These are phyloP conservation scores for Pholiota adiposa DNA, from an alignment of 1,284 basidiomycete genomes.

Conservation along the genomic window DNA sequence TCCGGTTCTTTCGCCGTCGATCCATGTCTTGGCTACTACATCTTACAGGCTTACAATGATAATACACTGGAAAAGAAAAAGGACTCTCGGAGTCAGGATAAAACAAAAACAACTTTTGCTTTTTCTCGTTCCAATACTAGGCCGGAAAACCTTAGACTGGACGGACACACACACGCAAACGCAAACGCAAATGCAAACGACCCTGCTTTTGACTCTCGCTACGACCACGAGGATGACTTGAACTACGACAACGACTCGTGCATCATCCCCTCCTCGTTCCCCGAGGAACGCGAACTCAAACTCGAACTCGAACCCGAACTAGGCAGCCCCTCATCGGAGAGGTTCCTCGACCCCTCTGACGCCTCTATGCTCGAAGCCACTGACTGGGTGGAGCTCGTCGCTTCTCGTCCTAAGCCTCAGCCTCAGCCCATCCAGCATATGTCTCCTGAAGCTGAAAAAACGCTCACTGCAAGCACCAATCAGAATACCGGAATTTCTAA, in stretches of 20 bases:
- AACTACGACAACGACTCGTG: neutral
- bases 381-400: constrained; percentile 5
- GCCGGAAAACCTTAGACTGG: too few relatives aligned
- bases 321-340: neutral
- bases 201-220: too few relatives aligned
- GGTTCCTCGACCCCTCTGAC: neutral
- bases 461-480: constrained; percentile 6
- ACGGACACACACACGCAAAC: too few relatives aligned
- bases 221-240: too few relatives aligned
- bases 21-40: constrained; percentile 37
- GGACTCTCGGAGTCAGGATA: neutral
- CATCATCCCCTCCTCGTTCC: constrained; percentile 9
- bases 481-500: neutral
- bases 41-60: neutral
- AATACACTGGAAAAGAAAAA: neutral
- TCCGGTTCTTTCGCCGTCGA: constrained; percentile 27
- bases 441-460: neutral
- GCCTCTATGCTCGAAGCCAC: neutral
- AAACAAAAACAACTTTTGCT: too few relatives aligned
- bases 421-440: neutral
- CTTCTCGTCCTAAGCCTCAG: neutral
- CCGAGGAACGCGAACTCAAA: too few relatives aligned
- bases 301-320: constrained; percentile 12
- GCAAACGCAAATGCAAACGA: too few relatives aligned
- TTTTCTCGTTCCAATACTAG: too few relatives aligned